Conservation (phyloP, 257 asterid species). For the Voacanga thouarsii region DNA sequence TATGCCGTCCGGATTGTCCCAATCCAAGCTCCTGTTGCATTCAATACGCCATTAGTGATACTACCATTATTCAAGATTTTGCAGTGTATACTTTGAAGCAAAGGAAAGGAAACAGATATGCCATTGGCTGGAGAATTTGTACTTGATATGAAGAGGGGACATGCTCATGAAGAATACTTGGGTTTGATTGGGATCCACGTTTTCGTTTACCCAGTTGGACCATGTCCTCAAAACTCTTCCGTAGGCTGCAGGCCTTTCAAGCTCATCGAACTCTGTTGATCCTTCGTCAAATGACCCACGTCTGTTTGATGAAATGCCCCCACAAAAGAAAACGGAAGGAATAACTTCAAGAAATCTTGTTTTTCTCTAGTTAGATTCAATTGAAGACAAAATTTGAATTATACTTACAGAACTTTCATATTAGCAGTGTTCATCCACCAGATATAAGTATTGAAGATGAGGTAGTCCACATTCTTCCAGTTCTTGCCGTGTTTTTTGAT, state of each 20-base stretch:
- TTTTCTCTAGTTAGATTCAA: too few species aligned
- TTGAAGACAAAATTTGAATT: not conserved
- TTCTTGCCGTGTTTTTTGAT: slow-evolving; percentile 64
- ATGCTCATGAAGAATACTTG: slow-evolving; percentile 83
- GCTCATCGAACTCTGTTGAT: slow-evolving; percentile 59
- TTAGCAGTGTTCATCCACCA: slow-evolving; percentile 93
- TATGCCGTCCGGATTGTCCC: slow-evolving; percentile 71
- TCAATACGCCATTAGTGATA: not conserved
- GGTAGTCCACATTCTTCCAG: slow-evolving; percentile 78
- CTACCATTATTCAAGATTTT: not conserved
- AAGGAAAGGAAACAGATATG: not conserved
- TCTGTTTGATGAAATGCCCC: slow-evolving; percentile 26
- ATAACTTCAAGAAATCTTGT: not conserved
- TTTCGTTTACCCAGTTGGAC: slow-evolving; percentile 66
- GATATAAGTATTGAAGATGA: slow-evolving; percentile 77
- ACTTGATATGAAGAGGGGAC: slow-evolving; percentile 98
- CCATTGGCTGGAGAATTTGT: slow-evolving; percentile 1
- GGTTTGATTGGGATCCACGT: slow-evolving; percentile 55
- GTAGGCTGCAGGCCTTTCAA: slow-evolving; percentile 61
- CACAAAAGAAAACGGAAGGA: not conserved
- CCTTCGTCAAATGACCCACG: slow-evolving; percentile 75
- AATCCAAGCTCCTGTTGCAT: slow-evolving; percentile 69
- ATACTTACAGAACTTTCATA: slow-evolving; percentile 80
- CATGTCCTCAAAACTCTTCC: slow-evolving; percentile 69
- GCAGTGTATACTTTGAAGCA: not conserved